Evolutionary conservation across 2,329 filamentous ascomycete species (phyloP).

Genomic region (Esteya vermicola): DNA sequence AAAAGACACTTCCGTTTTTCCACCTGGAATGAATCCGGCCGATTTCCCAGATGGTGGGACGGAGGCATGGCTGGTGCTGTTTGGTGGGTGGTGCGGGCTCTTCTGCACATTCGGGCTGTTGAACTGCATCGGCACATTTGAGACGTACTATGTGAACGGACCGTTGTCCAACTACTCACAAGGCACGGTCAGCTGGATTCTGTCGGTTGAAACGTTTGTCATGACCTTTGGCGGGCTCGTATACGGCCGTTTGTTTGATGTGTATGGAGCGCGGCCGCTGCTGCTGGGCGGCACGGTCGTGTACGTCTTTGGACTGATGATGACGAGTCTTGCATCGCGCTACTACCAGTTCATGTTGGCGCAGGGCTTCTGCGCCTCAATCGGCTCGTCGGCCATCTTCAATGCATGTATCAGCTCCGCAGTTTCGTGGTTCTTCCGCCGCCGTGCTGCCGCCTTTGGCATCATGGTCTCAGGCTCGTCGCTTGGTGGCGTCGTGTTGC

Average conservation of each 20-base stretch:
- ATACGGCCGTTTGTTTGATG: constrained; percentile 35
- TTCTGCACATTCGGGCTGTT: constrained; percentile 24
- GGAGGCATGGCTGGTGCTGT: constrained; percentile 35
- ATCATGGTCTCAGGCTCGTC: constrained; percentile 33
- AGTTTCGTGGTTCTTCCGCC: constrained; percentile 31
- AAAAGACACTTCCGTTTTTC: background rate
- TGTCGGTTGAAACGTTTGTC: constrained; percentile 32
- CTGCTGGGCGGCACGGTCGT: constrained; percentile 35
- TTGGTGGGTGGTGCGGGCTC: constrained; percentile 19
- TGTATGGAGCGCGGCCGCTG: constrained; percentile 41
- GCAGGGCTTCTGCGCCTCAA: constrained; percentile 18
- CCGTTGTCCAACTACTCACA: constrained; percentile 30
- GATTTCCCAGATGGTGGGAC: constrained; percentile 38
- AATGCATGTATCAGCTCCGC: constrained; percentile 20
- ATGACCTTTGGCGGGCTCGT: constrained; percentile 31
- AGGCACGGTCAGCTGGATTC: constrained; percentile 42
- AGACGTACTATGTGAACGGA: constrained; percentile 36
- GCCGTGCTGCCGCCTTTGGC: constrained; percentile 31
- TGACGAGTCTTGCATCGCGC: constrained; percentile 32
- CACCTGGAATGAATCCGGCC: constrained; percentile 14
- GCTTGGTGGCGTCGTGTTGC: constrained; percentile 36
- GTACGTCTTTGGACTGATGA: constrained; percentile 46
- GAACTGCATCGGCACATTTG: constrained; percentile 37
- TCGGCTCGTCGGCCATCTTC: constrained; percentile 22
- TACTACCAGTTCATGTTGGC: constrained; percentile 27